These are phyloP conservation scores for Spergularia marina DNA, from an alignment of 148 eudicot genomes.

Conservation along the genomic window DNA sequence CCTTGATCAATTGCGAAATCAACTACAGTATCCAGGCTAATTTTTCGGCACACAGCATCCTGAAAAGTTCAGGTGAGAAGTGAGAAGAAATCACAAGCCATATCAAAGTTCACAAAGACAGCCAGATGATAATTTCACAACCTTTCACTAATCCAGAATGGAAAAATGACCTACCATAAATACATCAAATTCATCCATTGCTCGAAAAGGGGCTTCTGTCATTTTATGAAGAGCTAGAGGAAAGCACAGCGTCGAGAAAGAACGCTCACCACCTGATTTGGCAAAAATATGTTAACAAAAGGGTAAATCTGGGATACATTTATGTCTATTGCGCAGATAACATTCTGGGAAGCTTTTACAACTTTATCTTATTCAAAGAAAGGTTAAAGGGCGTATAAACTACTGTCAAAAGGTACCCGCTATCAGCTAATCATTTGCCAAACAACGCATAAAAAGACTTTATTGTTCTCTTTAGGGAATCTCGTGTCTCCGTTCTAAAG, in stretches of 20 bases:
- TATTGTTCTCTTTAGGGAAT: background rate
- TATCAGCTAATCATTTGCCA: too few species aligned
- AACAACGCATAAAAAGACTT: background rate
- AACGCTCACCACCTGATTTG: constrained; percentile 85
- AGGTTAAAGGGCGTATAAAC: too few species aligned
- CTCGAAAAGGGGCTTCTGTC: constrained; percentile 98
- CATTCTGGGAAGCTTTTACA: too few species aligned
- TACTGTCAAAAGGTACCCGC: too few species aligned
- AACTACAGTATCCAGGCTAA: constrained; percentile 83
- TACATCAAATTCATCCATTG: constrained; percentile 98
- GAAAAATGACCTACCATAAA: constrained; percentile 60
- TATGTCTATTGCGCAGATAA: too few species aligned
- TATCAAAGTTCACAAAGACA: background rate
- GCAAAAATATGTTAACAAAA: background rate
- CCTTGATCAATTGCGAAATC: constrained; percentile 88
- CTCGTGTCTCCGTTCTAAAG: background rate
- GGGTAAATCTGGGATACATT: background rate
- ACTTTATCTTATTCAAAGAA: too few species aligned
- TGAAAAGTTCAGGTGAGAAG: constrained; percentile 29
- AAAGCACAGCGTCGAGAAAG: constrained; percentile 93
- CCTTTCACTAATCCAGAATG: background rate
- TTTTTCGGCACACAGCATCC: constrained; percentile 99
- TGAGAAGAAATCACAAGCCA: constrained; percentile 1
- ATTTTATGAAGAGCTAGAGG: constrained; percentile 94
- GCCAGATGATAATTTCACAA: too few species aligned